Percentiles rank a stretch among this genome's conserved stretches.
Evolutionary conservation across 768 basidiomycete species (phyloP).

Genomic region (Podaxis rugospora): DNA sequence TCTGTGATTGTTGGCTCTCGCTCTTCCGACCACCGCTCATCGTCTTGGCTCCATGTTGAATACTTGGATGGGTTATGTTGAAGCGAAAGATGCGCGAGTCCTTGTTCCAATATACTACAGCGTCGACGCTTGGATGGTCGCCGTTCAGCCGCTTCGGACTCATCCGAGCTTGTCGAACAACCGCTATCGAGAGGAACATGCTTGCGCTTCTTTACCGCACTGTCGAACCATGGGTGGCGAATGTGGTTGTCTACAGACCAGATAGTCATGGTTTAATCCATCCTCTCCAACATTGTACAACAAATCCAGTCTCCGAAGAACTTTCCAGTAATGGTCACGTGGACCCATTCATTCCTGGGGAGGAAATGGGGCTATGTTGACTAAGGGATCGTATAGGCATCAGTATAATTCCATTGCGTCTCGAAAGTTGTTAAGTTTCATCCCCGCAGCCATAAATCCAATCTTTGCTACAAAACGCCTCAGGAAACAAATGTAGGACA

Average conservation of each 20-base stretch:
- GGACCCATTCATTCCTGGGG: background rate
- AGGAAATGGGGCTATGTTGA: no score
- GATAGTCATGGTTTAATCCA: slow-evolving; percentile 17
- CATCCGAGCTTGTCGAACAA: slow-evolving; percentile 13
- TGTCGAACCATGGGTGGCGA: slow-evolving; percentile 42
- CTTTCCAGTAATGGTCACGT: slow-evolving; percentile 4
- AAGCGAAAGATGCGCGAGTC: slow-evolving; percentile 49
- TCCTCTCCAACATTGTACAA: background rate
- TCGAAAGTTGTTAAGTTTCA: no score
- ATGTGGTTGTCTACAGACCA: slow-evolving; percentile 24
- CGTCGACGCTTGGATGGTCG: slow-evolving; percentile 43
- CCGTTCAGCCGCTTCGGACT: slow-evolving; percentile 14
- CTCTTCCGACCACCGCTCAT: background rate
- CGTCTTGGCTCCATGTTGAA: slow-evolving; percentile 10
- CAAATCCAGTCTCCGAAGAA: background rate
- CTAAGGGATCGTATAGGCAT: no score
- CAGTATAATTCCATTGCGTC: no score
- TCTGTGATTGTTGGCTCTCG: background rate
- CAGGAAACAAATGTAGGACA: no score
- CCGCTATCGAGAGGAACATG: slow-evolving; percentile 16
- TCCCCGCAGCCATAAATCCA: no score
- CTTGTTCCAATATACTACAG: slow-evolving; percentile 47
- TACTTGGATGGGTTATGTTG: slow-evolving; percentile 10
- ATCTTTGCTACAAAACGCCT: no score
- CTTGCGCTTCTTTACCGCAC: slow-evolving; percentile 36